These are phyloP conservation scores for Daldinia bambusicola DNA, from an alignment of 495 filamentous ascomycete species.

Conservation along the genomic window DNA sequence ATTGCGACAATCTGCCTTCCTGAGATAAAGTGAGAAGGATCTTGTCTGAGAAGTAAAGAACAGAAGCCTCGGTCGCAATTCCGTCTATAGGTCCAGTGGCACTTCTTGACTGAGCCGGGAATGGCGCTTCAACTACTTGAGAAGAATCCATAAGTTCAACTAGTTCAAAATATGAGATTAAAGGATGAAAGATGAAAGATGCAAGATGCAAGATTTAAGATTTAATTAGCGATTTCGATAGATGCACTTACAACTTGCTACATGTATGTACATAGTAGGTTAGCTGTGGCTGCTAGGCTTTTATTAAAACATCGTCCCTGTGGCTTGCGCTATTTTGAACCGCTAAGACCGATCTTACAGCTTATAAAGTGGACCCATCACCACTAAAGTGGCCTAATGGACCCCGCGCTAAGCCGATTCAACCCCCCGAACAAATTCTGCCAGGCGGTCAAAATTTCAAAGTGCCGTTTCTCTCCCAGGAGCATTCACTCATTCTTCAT, in stretches of 20 bases:
- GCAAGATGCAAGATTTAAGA: not conserved
- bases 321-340: not conserved
- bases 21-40: slow-evolving; percentile 92
- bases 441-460: slow-evolving; percentile 61
- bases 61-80: slow-evolving; percentile 75
- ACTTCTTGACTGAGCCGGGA: slow-evolving; percentile 79
- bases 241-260: not conserved
- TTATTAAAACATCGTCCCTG: not conserved
- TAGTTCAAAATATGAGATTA: not conserved
- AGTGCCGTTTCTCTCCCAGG: slow-evolving; percentile 19
- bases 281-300: not conserved
- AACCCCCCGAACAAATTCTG: slow-evolving; percentile 50
- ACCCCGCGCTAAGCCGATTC: slow-evolving; percentile 44
- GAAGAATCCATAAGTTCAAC: slow-evolving; percentile 43
- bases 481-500: slow-evolving; percentile 15
- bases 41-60: slow-evolving; percentile 84
- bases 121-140: slow-evolving; percentile 59
- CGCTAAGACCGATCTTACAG: not conserved
- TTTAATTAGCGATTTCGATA: not conserved
- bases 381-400: not conserved
- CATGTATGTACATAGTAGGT: too few relatives aligned
- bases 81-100: slow-evolving; percentile 72
- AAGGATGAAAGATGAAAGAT: not conserved
- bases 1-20: slow-evolving; percentile 86
- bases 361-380: not conserved